A percentile compares a stretch with the other conserved stretches of the same genome.
These are phyloP conservation scores for Boeremia exigua DNA, from an alignment of 2,329 filamentous ascomycete species.

Conservation along the genomic window DNA sequence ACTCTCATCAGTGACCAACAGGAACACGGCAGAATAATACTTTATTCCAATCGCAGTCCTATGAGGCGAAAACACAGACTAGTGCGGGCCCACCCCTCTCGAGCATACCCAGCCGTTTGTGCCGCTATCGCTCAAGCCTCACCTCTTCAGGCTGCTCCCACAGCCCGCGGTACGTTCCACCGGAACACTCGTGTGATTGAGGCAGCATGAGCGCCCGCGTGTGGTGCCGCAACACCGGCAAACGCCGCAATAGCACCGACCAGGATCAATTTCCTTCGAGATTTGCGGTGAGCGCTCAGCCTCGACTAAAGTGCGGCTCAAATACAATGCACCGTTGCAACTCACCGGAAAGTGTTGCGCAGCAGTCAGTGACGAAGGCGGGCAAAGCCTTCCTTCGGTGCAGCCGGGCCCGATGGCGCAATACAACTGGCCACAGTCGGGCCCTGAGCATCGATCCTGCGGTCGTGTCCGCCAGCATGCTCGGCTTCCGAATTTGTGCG, in stretches of 20 bases:
- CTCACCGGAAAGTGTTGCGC: neutral
- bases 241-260: slow-evolving; percentile 1
- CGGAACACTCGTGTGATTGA: slow-evolving; percentile 14
- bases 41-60: neutral
- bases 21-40: neutral
- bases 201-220: slow-evolving; percentile 15
- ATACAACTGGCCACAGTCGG: slow-evolving; percentile 4
- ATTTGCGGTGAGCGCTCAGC: no score
- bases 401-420: slow-evolving; percentile 5
- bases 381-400: neutral
- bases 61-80: neutral
- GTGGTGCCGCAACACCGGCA: slow-evolving; percentile 4
- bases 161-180: slow-evolving; percentile 15
- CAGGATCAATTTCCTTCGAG: neutral
- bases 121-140: slow-evolving; percentile 15
- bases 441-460: slow-evolving; percentile 18
- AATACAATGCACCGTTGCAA: neutral
- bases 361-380: neutral
- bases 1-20: neutral
- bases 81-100: neutral
- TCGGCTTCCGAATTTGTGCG: slow-evolving; percentile 28
- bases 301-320: neutral
- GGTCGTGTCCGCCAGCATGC: slow-evolving; percentile 11
- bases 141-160: slow-evolving; percentile 7
- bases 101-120: slow-evolving; percentile 4